Conservation (phyloP, 345 rosid genomes). For the Hibiscus trionum region DNA sequence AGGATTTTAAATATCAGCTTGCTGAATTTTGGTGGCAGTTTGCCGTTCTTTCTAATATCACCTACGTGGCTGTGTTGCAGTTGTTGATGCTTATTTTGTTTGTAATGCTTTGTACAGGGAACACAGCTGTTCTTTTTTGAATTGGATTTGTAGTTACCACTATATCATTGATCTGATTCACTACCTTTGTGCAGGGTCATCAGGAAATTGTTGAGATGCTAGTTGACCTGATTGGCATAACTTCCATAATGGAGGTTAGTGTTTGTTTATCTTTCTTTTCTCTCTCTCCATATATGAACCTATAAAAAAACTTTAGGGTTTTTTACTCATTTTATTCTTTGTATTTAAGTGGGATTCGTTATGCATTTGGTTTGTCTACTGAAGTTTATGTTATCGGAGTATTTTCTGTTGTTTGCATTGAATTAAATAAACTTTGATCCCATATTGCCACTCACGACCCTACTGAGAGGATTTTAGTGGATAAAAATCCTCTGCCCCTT, state of each 20-base stretch:
- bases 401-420: too few species aligned
- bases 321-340: too few species aligned
- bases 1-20: not conserved
- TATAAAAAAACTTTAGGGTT: not conserved
- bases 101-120: not conserved
- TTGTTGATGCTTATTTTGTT: not conserved
- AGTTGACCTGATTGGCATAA: conserved; percentile 85
- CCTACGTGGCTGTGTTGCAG: not conserved
- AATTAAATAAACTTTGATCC: too few species aligned
- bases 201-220: conserved; percentile 57
- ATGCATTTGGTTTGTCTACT: too few species aligned
- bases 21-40: not conserved
- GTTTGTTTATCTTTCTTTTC: conserved; percentile 11
- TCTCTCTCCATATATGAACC: not conserved
- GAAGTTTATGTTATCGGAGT: too few species aligned
- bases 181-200: conserved; percentile 49
- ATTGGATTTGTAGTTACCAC: not conserved
- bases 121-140: not conserved
- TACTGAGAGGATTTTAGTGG: too few species aligned
- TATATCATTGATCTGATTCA: not conserved
- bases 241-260: conserved; percentile 93
- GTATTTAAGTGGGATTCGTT: too few species aligned
- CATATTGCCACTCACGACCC: too few species aligned
- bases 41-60: not conserved
- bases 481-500: too few species aligned